phyloP scores from a whole-genome alignment of 352 stramenopile genomes.

The Pythium volutum region DNA sequence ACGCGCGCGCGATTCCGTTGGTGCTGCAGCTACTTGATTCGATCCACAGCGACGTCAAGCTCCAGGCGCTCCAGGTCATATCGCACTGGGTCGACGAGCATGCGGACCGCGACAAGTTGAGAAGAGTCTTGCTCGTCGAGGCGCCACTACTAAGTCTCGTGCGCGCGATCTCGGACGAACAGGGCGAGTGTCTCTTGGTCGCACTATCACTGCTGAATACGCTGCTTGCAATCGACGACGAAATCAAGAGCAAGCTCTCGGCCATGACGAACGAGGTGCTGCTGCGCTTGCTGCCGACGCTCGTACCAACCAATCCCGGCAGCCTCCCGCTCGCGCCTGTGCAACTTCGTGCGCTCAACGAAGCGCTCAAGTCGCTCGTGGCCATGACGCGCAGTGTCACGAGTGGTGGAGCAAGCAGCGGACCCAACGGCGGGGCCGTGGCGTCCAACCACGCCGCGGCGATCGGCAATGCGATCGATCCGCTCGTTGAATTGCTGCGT shows the following conservation, averaged over 20 bases:
- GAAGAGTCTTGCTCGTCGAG: slow-evolving; percentile 25
- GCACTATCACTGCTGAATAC: slow-evolving; percentile 47
- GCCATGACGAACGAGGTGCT: slow-evolving; percentile 63
- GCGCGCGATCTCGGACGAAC: slow-evolving; percentile 47
- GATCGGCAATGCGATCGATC: slow-evolving; percentile 39
- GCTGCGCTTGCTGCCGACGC: slow-evolving; percentile 42
- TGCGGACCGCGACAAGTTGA: slow-evolving; percentile 23
- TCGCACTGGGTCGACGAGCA: slow-evolving; percentile 48
- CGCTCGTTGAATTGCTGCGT: slow-evolving; percentile 45
- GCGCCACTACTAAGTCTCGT: slow-evolving; percentile 45
- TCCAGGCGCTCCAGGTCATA: slow-evolving; percentile 43
- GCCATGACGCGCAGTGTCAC: slow-evolving; percentile 35
- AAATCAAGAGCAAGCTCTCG: slow-evolving; percentile 47
- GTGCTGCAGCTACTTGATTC: slow-evolving; percentile 43
- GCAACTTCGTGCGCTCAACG: slow-evolving; percentile 27
- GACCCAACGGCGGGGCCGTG: neutral
- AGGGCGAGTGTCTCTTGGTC: slow-evolving; percentile 33
- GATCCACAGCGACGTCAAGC: slow-evolving; percentile 36
- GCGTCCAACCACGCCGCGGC: slow-evolving; percentile 14
- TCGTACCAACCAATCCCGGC: slow-evolving; percentile 2
- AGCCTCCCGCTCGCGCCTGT: slow-evolving; percentile 3
- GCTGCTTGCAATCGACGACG: slow-evolving; percentile 44
- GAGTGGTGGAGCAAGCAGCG: too few species aligned
- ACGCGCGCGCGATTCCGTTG: slow-evolving; percentile 36
- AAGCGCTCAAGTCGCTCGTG: slow-evolving; percentile 49